Percentiles rank a stretch among this genome's conserved stretches.
phyloP scores from a whole-genome alignment of 2,329 filamentous ascomycete genomes.

The Cladobotryum protrusum region DNA sequence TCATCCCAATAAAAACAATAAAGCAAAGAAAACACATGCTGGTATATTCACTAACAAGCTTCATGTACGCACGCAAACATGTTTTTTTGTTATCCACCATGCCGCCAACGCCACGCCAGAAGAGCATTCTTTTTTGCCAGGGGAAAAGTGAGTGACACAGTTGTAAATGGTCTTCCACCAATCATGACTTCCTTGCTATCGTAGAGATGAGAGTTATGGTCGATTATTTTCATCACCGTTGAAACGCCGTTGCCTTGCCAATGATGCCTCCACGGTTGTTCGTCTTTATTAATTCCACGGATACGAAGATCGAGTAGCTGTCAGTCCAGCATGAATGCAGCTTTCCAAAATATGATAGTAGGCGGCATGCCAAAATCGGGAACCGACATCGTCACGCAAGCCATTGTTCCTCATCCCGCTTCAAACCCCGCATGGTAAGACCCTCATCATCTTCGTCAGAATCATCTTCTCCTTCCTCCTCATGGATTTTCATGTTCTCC shows the following conservation, averaged over 20 bases:
- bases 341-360: background rate
- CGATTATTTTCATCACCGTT: conserved; percentile 1
- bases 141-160: conserved; percentile 1
- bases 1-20: too few species aligned
- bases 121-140: conserved; percentile 6
- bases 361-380: too few species aligned
- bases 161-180: background rate
- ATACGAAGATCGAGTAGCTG: background rate
- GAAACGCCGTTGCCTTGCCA: conserved; percentile 6
- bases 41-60: background rate
- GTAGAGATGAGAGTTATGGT: background rate
- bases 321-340: conserved; percentile 1
- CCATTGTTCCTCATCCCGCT: conserved; percentile 55
- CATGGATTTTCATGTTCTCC: conserved; percentile 35
- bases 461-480: conserved; percentile 38
- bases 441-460: conserved; percentile 51
- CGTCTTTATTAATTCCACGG: too few species aligned
- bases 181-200: background rate
- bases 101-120: conserved; percentile 10
- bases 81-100: conserved; percentile 5
- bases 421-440: conserved; percentile 50
- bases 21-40: background rate
- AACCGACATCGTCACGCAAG: conserved; percentile 36
- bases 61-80: background rate
- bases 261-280: background rate